A percentile compares a stretch with the other conserved stretches of the same genome.
These are phyloP conservation scores for Coemansia sp. DNA, from an alignment of 192 early-diverging fungal genomes.

Conservation along the genomic window DNA sequence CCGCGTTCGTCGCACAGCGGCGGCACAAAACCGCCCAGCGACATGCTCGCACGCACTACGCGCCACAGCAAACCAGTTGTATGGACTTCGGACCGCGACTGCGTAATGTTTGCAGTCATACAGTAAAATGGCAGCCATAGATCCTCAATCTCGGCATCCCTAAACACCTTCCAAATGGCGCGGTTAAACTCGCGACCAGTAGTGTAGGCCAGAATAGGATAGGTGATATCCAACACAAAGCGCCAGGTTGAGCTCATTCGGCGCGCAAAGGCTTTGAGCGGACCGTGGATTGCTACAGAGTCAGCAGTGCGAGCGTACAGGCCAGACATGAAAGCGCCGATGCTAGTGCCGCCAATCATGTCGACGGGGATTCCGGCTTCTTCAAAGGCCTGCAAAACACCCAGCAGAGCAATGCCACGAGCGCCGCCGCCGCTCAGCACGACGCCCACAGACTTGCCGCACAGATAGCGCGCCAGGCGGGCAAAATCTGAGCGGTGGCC, in stretches of 20 bases:
- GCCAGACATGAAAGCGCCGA: conserved; percentile 94
- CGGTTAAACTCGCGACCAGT: conserved; percentile 97
- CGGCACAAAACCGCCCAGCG: conserved; percentile 90
- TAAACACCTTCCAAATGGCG: conserved; percentile 92
- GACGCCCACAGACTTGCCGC: conserved; percentile 87
- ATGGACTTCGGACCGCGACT: conserved; percentile 91
- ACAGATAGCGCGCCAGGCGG: conserved; percentile 86
- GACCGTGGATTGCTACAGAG: conserved; percentile 81
- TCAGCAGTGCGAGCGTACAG: conserved; percentile 89
- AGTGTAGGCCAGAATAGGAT: conserved; percentile 88
- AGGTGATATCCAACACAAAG: conserved; percentile 90
- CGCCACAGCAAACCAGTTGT: conserved; percentile 94
- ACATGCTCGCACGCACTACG: conserved; percentile 97
- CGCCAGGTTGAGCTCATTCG: conserved; percentile 84
- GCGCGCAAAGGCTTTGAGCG: conserved; percentile 79
- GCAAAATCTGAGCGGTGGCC: conserved; percentile 63
- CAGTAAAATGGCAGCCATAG: conserved; percentile 96
- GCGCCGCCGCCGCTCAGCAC: conserved; percentile 97
- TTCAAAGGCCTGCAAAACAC: conserved; percentile 90
- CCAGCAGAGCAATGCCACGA: conserved; percentile 89
- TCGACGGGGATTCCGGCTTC: conserved; percentile 98
- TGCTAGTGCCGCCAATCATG: conserved; percentile 96
- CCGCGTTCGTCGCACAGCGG: conserved; percentile 93
- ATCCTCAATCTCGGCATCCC: conserved; percentile 93
- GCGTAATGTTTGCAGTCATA: conserved; percentile 95